Base-by-base conservation (phyloP, 495 filamentous ascomycete genomes). In the Hyaloscypha variabilis region DNA sequence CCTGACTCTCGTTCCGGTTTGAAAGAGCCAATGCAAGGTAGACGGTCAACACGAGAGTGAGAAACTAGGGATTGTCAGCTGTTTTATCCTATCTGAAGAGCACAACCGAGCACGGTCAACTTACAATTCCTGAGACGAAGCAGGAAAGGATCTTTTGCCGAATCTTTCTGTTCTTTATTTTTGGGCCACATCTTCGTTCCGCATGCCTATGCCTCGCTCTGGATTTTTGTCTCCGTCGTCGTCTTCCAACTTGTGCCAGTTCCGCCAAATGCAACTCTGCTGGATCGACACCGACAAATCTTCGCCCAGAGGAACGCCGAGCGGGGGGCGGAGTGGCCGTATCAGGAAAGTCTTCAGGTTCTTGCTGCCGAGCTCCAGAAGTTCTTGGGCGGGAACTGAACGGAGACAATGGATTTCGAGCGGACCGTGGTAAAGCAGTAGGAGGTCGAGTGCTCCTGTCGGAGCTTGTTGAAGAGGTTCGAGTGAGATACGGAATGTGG, bases 31-130 rank as follows among this genome's bases (percentile, higher is more conserved):
- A 39, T 3, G 76, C 70, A 72, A 83, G 77, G 58, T 81, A 79
- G 60, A 82, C 77, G 23, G 86, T 85, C 50, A 91, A 81, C 23
- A 88, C 83, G 53, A 93, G 81, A 23, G 86, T 82, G 69, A 93
- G 84, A 75, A 92, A 90, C 92, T 72, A 36, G 8, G 29, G 50
- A 31, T 52, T 34, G 51, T 67, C 50, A 53, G 67, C 64, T 60
- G 69, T 46, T 67, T 57, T 29, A 53, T 6, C 24, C 0, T 10
- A 19, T 25, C 19, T 29, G 39, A 46, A n/a, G n/a, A n/a, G n/a
- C n/a, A n/a, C n/a, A n/a, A n/a, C n/a, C n/a, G 51, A 28, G 51
- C 30, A 30, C 6, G 1, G 82, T 82, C 19, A 85, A 85, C 6
- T 87, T 79, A 62, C 87, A 78, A 71, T 82, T 83, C 17, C 82